A percentile compares a stretch with the other conserved stretches of the same genome.
These are phyloP conservation scores for Chaetoscypha palmicola DNA, from an alignment of 2,329 filamentous ascomycete genomes.

Conservation along the genomic window DNA sequence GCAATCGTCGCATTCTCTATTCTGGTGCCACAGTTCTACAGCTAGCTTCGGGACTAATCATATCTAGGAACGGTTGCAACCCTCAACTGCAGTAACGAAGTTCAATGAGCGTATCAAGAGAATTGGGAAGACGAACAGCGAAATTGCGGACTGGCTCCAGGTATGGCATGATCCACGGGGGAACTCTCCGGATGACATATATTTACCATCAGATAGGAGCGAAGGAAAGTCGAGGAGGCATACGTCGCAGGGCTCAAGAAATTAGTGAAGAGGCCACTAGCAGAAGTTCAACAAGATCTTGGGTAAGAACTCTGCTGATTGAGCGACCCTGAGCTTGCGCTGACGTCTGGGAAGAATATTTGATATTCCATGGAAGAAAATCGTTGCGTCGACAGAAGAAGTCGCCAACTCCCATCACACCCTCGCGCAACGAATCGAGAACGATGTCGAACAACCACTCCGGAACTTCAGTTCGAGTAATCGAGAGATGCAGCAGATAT, in stretches of 20 bases:
- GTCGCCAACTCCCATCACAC: conserved; percentile 78
- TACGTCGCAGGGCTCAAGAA: conserved; percentile 79
- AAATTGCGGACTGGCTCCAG: conserved; percentile 96
- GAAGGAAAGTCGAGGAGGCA: conserved; percentile 81
- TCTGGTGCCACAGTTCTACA: not conserved
- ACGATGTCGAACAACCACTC: conserved; percentile 79
- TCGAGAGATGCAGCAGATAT: conserved; percentile 71
- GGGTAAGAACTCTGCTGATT: conserved; percentile 59
- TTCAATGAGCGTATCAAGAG: conserved; percentile 83
- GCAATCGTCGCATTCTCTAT: conserved; percentile 32
- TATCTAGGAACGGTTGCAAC: conserved; percentile 68
- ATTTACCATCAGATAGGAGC: conserved; percentile 57
- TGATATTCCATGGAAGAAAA: conserved; percentile 80
- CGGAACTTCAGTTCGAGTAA: conserved; percentile 67
- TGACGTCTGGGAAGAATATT: conserved; percentile 62
- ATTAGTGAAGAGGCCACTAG: conserved; percentile 66
- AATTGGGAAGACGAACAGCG: conserved; percentile 77
- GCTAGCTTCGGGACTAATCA: conserved; percentile 17
- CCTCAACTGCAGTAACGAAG: conserved; percentile 70
- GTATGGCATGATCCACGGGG: conserved; percentile 42
- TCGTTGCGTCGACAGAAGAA: conserved; percentile 70
- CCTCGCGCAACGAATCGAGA: conserved; percentile 75
- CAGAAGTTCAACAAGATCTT: conserved; percentile 71
- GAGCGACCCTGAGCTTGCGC: conserved; percentile 7
- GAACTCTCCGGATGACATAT: conserved; percentile 13